Evolutionary conservation across 768 basidiomycete species (phyloP).

Genomic region (Mycena latifolia): DNA sequence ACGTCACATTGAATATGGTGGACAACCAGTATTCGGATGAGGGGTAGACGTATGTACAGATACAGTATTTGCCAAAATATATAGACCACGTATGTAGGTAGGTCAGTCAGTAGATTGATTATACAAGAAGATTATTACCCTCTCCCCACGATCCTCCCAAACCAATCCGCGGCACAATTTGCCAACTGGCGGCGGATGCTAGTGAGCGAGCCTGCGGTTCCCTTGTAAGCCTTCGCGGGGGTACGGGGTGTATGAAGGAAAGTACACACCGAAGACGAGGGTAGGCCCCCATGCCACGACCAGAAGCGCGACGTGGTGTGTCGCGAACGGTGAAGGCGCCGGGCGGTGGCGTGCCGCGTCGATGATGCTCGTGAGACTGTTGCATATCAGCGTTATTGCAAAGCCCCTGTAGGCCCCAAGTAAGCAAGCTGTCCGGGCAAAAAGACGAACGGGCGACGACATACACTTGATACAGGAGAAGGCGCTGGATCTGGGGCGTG

Average conservation of each 20-base stretch:
- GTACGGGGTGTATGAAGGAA: too few relatives aligned
- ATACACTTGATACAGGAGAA: slow-evolving; percentile 21
- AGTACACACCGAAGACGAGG: slow-evolving; percentile 5
- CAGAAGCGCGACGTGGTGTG: slow-evolving; percentile 1
- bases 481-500: slow-evolving; percentile 4
- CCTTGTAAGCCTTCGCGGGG: neutral
- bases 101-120: neutral
- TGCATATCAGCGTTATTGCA: neutral
- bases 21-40: neutral
- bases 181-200: neutral
- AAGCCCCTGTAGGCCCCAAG: neutral
- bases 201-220: neutral
- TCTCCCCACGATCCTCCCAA: neutral
- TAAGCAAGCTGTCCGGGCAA: neutral
- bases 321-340: neutral
- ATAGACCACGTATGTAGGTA: neutral
- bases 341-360: neutral
- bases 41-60: slow-evolving; percentile 7
- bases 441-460: neutral
- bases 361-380: neutral
- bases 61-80: slow-evolving; percentile 2
- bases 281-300: slow-evolving; percentile 3
- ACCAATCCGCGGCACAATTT: neutral
- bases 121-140: slow-evolving; percentile 1
- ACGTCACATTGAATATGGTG: too few relatives aligned